Evolutionary conservation across 202 grass and related monocot genomes (phyloP), one percentile per base, ranked within the genome.

Genomic region (Zizania palustris): DNA sequence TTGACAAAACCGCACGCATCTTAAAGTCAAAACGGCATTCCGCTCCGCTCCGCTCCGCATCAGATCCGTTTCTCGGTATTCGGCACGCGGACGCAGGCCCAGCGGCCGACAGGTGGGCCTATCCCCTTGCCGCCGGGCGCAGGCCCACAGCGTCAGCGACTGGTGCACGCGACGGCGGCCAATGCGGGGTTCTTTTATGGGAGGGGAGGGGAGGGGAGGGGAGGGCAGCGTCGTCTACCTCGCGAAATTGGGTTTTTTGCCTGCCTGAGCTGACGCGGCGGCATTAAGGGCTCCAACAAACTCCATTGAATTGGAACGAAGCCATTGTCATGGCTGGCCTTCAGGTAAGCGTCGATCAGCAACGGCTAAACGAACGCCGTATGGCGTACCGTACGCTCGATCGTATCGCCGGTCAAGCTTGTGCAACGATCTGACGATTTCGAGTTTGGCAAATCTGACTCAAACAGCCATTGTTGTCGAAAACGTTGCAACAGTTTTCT

Each of bases 11-110:
- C 10, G 2, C 28, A 28, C 28, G 28, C 28, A n/a, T 20, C 2
- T 9, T 40, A 1, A 73, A 39, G 74, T 78, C 79, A 78, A 79
- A 87, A 83, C 68, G 62, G 62, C 45, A 41, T 54, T 67, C 11
- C 74, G 61, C 67, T 16, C 56, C 9, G 3, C 42, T 9, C 7
- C 28, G 2, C 28, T 1, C 5, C 37, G 11, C 15, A 33, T 6
- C 39, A 22, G 53, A 87, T 83, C 67, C 85, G 67, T 78, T 80
- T 39, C 48, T 39, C 48, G n/a, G 43, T n/a, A n/a, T n/a, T 20
- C 61, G 14, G 11, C 65, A 13, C 28, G 28, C 28, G 2, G 28
- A 28, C 28, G 28, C 28, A 28, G 28, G 28, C 28, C 28, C 5
- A 7, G 4, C 3, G 4, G 0, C 40, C 49, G 34, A 56, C 42